These are phyloP conservation scores for Aspergillus caelatus DNA, from an alignment of 2,329 filamentous ascomycete species.

Conservation along the genomic window DNA sequence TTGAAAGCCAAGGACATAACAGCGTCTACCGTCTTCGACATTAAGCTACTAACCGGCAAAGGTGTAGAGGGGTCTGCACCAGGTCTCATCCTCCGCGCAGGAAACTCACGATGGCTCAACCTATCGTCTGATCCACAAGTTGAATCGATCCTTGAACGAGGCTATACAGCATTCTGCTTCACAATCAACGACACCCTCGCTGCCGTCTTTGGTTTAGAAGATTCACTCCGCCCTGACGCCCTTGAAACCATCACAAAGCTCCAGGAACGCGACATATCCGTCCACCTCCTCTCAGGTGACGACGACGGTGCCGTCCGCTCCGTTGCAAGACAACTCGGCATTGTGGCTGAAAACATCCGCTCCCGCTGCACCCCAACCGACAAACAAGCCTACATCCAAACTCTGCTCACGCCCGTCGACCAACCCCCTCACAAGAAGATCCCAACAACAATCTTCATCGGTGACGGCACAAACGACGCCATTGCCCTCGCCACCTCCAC, in stretches of 20 bases:
- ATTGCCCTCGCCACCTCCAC: constrained; percentile 70
- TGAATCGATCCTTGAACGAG: constrained; percentile 39
- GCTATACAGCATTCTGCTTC: constrained; percentile 60
- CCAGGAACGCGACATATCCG: constrained; percentile 48
- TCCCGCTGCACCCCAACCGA: constrained; percentile 55
- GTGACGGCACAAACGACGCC: constrained; percentile 80
- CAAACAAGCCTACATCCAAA: constrained; percentile 58
- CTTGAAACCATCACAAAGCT: constrained; percentile 56
- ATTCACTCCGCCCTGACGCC: constrained; percentile 54
- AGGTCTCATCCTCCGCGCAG: constrained; percentile 27
- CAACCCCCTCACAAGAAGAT: neutral
- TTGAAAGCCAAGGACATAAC: constrained; percentile 33
- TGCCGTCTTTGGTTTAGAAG: constrained; percentile 56
- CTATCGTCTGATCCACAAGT: constrained; percentile 35
- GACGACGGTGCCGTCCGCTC: constrained; percentile 51
- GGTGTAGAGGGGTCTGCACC: constrained; percentile 30
- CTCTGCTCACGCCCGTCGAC: constrained; percentile 21
- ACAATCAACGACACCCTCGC: constrained; percentile 48
- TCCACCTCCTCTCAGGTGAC: constrained; percentile 63
- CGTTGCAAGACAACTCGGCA: constrained; percentile 49
- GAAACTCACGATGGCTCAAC: constrained; percentile 40
- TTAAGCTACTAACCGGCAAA: constrained; percentile 32
- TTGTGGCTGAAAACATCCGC: constrained; percentile 44
- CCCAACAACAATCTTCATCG: constrained; percentile 61
- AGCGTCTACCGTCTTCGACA: constrained; percentile 21